Evolutionary conservation across 2,329 filamentous ascomycete genomes (phyloP), one percentile per base, ranked within the genome.

Genomic region (Neofusicoccum ribis): DNA sequence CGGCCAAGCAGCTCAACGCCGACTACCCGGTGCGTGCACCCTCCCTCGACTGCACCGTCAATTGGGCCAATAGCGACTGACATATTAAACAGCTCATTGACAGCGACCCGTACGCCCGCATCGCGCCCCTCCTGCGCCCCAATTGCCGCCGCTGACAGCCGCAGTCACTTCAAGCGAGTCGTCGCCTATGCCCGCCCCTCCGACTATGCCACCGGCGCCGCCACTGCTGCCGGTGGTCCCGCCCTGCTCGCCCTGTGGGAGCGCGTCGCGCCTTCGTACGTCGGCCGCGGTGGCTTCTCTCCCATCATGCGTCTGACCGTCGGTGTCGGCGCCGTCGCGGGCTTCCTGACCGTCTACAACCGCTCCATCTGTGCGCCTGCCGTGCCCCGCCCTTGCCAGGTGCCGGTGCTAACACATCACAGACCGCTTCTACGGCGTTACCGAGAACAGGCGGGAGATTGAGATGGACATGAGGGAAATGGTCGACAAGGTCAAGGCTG

Each of bases 391-490:
- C 63, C 68, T 63, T 27, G 60, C 64, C 72, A 95, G 91, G 92
- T 72, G 89, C 27, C 2, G 9, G 92, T 72, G 89, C 44, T 43
- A 15, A 39, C 31, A 62, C 36, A n/a, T 20, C 14, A 69, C 74
- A 97, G 93, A 94, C 74, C 91, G 95, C 70, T 98, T 99, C 82
- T 98, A 97, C 82, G 95, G 95, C 73, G 92, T 93, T 80, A 89
- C 87, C 54, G 95, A 99, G 80, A 99, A 99, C 81, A 82, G 89
- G 63, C 89, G 95, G 72, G 95, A 99, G 80, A 83, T 95, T 65
- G 91, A 97, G 69, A 89, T 96, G 89, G 95, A 99, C 77, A 98
- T 98, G 93, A 87, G 88, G 69, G 95, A 99, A 81, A 99, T 99
- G 95, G 93, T 97, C 43, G 87, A 89, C 78, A 96, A 94, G 81